A percentile compares a stretch with the other conserved stretches of the same genome.
These are phyloP conservation scores for Tricholoma saponaceum DNA, from an alignment of 768 basidiomycete genomes.

Conservation along the genomic window DNA sequence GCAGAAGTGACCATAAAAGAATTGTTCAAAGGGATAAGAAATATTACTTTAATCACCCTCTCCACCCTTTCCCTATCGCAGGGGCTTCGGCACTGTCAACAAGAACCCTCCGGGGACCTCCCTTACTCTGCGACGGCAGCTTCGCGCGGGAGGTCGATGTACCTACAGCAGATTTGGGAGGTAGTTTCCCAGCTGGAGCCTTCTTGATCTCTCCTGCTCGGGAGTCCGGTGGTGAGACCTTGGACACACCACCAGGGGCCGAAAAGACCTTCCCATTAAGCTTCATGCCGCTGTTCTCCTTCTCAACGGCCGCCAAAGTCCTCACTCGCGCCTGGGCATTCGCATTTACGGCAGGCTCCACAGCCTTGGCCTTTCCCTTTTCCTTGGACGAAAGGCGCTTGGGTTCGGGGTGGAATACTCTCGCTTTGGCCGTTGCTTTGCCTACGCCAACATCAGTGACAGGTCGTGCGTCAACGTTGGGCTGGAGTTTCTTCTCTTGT, in stretches of 20 bases:
- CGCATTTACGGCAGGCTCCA: constrained; percentile 29
- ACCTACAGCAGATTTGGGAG: constrained; percentile 13
- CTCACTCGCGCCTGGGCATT: constrained; percentile 25
- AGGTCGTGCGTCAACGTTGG: constrained; percentile 21
- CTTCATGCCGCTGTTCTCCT: constrained; percentile 30
- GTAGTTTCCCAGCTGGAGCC: constrained; percentile 8
- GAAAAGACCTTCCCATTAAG: constrained; percentile 7
- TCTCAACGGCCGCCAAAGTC: constrained; percentile 24
- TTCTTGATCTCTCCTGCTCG: constrained; percentile 15
- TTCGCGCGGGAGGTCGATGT: constrained; percentile 25
- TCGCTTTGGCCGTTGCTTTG: constrained; percentile 15
- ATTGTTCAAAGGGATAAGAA: too few relatives aligned
- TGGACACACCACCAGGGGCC: constrained; percentile 17
- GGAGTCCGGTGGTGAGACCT: constrained; percentile 17
- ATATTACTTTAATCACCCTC: constrained; percentile 27
- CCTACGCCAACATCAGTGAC: constrained; percentile 2
- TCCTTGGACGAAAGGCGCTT: constrained; percentile 32
- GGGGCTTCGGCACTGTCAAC: constrained; percentile 67
- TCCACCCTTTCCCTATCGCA: constrained; percentile 42
- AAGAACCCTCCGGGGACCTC: constrained; percentile 62
- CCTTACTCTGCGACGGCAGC: constrained; percentile 27
- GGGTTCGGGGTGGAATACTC: constrained; percentile 26
- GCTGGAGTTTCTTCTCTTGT: constrained; percentile 42
- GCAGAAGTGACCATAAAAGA: too few relatives aligned
- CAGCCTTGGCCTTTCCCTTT: constrained; percentile 35